Evolutionary conservation across 257 asterid species (phyloP).

Genomic region (Solanum dulcamara): DNA sequence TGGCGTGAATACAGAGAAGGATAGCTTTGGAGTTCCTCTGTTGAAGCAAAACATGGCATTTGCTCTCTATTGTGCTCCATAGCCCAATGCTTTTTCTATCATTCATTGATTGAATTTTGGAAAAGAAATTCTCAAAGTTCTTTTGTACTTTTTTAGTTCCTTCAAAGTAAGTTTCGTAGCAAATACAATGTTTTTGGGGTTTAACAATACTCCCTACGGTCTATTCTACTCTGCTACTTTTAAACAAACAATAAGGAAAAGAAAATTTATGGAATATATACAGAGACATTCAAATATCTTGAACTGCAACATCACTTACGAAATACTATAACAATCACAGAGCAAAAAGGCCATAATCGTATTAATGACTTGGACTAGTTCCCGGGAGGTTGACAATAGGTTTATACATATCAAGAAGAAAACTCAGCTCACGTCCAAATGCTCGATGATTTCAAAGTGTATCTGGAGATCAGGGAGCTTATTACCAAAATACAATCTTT

Average conservation of each 20-base stretch:
- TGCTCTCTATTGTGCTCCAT: constrained; percentile 60
- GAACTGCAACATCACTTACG: not conserved
- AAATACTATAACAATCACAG: not conserved
- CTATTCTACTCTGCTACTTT: not conserved
- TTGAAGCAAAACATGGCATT: constrained; percentile 63
- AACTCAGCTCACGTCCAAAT: constrained; percentile 53
- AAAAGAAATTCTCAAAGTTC: too few relatives aligned
- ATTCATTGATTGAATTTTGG: constrained; percentile 8
- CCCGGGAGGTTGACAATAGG: not conserved
- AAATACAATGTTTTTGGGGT: not conserved
- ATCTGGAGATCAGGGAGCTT: constrained; percentile 60
- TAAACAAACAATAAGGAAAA: not conserved
- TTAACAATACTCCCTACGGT: not conserved
- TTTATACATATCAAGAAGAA: not conserved
- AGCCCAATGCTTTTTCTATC: constrained; percentile 10
- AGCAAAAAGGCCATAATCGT: not conserved
- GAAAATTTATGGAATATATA: not conserved
- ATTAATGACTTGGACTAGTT: not conserved
- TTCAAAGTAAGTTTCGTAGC: not conserved
- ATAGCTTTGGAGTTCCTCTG: constrained; percentile 27
- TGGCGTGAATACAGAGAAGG: constrained; percentile 68
- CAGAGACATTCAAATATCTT: not conserved
- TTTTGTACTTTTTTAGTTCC: not conserved
- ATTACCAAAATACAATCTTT: constrained; percentile 66
- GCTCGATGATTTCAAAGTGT: constrained; percentile 81